A percentile compares a stretch with the other conserved stretches of the same genome.
These are phyloP conservation scores for Fennellomyces sp. DNA, from an alignment of 371 early-diverging fungal genomes.

Conservation along the genomic window DNA sequence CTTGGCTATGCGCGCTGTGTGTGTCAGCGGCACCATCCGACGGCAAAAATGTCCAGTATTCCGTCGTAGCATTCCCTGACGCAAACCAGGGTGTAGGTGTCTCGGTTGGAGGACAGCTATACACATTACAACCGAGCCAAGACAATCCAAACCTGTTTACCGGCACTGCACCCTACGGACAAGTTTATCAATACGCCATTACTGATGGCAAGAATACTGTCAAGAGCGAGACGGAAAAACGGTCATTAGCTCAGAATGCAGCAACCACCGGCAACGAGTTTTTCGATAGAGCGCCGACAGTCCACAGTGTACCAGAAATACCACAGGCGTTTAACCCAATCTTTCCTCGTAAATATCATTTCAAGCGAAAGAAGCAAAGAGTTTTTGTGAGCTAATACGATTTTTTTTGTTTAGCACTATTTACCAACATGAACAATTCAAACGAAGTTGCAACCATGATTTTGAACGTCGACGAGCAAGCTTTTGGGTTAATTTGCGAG, in stretches of 20 bases:
- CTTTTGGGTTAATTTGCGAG: conserved; percentile 27
- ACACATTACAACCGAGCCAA: conserved; percentile 24
- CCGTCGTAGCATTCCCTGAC: conserved; percentile 49
- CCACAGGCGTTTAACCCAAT: conserved; percentile 57
- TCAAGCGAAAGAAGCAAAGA: not conserved
- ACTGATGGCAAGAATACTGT: conserved; percentile 17
- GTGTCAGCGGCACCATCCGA: not conserved
- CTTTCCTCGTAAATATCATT: conserved; percentile 41
- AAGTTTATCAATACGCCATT: conserved; percentile 37
- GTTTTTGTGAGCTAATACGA: not conserved
- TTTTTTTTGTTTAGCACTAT: conserved; percentile 19
- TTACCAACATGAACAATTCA: conserved; percentile 26
- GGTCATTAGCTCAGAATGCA: conserved; percentile 38
- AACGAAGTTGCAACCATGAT: conserved; percentile 53
- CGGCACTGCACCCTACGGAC: conserved; percentile 41
- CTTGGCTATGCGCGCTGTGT: not conserved
- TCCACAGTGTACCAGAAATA: conserved; percentile 44
- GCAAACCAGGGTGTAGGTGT: conserved; percentile 32
- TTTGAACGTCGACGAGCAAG: conserved; percentile 37
- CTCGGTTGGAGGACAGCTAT: conserved; percentile 31
- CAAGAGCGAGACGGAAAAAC: conserved; percentile 27
- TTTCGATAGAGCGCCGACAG: conserved; percentile 48
- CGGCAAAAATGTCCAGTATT: conserved; percentile 38
- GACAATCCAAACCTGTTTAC: conserved; percentile 35
- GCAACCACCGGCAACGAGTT: conserved; percentile 56